Evolutionary conservation across 768 basidiomycete genomes (phyloP).

Genomic region (Hericium erinaceus): DNA sequence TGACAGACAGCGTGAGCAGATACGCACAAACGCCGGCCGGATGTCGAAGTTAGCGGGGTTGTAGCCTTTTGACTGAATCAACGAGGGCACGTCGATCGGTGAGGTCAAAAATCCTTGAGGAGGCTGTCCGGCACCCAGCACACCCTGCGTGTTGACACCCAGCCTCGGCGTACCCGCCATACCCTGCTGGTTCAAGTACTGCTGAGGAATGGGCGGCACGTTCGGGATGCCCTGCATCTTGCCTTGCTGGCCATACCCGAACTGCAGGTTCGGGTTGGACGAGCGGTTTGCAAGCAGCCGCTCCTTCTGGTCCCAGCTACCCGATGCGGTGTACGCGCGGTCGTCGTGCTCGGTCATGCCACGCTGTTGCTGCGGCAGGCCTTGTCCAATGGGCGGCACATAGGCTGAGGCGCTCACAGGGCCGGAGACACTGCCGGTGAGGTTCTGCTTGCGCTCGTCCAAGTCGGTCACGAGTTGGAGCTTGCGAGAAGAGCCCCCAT

Average conservation of each 20-base stretch:
- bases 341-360: constrained; percentile 21
- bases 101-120: constrained; percentile 37
- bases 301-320: constrained; percentile 61
- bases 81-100: constrained; percentile 78
- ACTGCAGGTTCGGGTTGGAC: constrained; percentile 65
- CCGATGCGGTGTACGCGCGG: constrained; percentile 27
- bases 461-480: constrained; percentile 54
- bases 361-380: constrained; percentile 23
- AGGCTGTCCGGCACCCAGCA: constrained; percentile 23
- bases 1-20: neutral
- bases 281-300: constrained; percentile 43
- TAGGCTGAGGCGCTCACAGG: constrained; percentile 43
- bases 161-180: constrained; percentile 2
- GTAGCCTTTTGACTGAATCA: constrained; percentile 84
- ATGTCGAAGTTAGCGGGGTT: constrained; percentile 82
- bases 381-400: constrained; percentile 34
- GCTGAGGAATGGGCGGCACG: constrained; percentile 65
- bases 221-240: constrained; percentile 39
- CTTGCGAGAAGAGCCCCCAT: constrained; percentile 33
- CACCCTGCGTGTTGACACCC: constrained; percentile 18
- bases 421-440: constrained; percentile 31
- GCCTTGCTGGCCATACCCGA: constrained; percentile 39
- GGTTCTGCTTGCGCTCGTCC: constrained; percentile 53
- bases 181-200: constrained; percentile 51
- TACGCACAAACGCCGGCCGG: constrained; percentile 64